Evolutionary conservation across 768 basidiomycete genomes (phyloP).

Genomic region (Xerocomus potaroensis): DNA sequence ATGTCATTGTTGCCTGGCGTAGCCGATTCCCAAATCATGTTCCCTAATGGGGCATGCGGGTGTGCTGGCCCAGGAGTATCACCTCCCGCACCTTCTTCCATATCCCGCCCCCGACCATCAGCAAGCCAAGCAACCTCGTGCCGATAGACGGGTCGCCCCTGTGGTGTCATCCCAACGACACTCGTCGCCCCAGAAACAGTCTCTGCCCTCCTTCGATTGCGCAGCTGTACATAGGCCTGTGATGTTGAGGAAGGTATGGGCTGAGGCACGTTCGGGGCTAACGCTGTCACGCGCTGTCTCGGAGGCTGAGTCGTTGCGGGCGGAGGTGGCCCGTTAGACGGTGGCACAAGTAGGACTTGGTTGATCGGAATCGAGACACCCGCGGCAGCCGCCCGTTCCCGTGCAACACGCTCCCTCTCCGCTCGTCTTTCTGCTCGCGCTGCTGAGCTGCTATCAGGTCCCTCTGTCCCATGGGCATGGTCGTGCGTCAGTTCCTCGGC

Average conservation of each 20-base stretch:
- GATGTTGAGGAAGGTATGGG: conserved; percentile 19
- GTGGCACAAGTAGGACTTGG: conserved; percentile 11
- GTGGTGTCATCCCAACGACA: conserved; percentile 24
- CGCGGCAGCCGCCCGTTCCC: conserved; percentile 21
- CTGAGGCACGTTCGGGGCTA: conserved; percentile 25
- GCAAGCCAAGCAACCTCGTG: conserved; percentile 27
- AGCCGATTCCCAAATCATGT: conserved; percentile 28
- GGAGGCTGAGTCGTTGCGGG: conserved; percentile 10
- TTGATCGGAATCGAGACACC: conserved; percentile 12
- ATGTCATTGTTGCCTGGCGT: conserved; percentile 28
- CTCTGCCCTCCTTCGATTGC: conserved; percentile 32
- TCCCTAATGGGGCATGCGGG: conserved; percentile 17
- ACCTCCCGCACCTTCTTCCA: conserved; percentile 17
- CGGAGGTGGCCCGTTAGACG: conserved; percentile 15
- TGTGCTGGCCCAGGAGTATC: conserved; percentile 18
- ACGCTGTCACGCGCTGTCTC: conserved; percentile 27
- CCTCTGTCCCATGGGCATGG: conserved; percentile 13
- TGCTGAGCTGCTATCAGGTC: conserved; percentile 7
- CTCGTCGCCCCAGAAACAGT: conserved; percentile 31
- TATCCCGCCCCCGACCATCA: conserved; percentile 17
- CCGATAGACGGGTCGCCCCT: conserved; percentile 27
- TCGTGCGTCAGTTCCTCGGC: conserved; percentile 31
- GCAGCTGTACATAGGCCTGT: conserved; percentile 16
- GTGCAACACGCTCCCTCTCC: conserved; percentile 32
- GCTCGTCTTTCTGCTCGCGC: conserved; percentile 34